These are phyloP conservation scores for Polytrichum formosum DNA, from an alignment of 225 moss, liverwort and hornwort genomes.

Conservation along the genomic window DNA sequence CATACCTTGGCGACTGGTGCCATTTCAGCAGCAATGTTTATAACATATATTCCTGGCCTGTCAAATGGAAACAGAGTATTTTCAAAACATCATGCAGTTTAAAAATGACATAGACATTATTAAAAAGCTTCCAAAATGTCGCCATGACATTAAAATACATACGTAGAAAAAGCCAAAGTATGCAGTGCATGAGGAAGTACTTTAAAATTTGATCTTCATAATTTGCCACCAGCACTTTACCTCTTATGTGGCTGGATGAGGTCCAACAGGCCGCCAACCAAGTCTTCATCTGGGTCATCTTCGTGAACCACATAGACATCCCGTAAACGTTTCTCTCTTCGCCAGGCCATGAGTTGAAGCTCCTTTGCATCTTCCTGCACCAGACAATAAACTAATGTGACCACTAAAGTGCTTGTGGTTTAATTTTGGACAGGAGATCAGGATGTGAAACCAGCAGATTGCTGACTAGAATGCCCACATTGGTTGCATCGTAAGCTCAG, in stretches of 20 bases:
- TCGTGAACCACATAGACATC: conserved; percentile 62
- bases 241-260: conserved; percentile 75
- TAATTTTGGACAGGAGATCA: no score
- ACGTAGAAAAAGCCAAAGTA: no score
- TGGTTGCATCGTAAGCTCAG: no score
- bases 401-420: conserved; percentile 9
- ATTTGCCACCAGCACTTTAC: conserved; percentile 21
- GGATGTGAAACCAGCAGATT: no score
- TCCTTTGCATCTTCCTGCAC: conserved; percentile 85
- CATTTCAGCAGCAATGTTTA: conserved; percentile 96
- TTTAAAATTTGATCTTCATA: no score
- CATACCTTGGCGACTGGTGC: conserved; percentile 97
- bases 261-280: conserved; percentile 56
- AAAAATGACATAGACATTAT: no score
- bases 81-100: no score
- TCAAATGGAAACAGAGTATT: background rate
- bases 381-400: conserved; percentile 27
- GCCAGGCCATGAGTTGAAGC: conserved; percentile 86
- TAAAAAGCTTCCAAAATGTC: no score
- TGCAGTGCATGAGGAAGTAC: no score
- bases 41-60: conserved; percentile 90
- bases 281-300: conserved; percentile 61
- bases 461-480: no score
- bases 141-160: no score
- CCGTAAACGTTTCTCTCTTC: conserved; percentile 70